Base-by-base conservation (phyloP, 805 yeast species). In the Candida yuanshanica region DNA sequence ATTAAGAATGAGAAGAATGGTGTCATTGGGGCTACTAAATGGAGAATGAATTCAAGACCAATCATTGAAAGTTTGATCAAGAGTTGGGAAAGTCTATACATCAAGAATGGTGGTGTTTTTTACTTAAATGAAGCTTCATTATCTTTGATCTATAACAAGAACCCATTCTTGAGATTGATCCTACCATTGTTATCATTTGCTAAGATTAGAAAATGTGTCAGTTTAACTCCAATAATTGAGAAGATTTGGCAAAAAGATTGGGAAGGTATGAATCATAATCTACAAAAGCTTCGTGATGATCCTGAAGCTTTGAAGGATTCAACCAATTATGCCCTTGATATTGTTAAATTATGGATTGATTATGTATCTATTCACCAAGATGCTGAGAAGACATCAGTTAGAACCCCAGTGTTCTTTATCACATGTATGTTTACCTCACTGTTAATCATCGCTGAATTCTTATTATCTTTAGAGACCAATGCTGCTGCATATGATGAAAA, bases 321-420 rank as follows among this genome's bases (percentile, higher is more conserved):
- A 9, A 69, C 81, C 2, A 69, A 68, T 33, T 72, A 76, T 49
- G 74, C 81, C 1, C 54, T 80, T 34, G 79, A 73, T 45, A 74
- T 83, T 22, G 65, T 84, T 41, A 74, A 79, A 44, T 63, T 83
- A 32, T 84, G 93, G 95, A 76, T 77, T 36, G 83, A 79, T 47
- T 77, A 81, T 37, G 79, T 81, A n/a, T 73, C 82, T 3, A 75
- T 79, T 37, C 74, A 73, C 22, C 74, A 75, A 39, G 83, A 81
- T 56, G 79, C 83, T 1, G 81, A 77, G 47, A 75, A 77, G 55
- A 77, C 84, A 0, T 77, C 86, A 1, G 70, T 82, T 24, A 66
- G 88, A 48, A 82, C 91, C 0, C 93, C 93, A 2, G 83, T 83
- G 21, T 83, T 81, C 58, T 81, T 84, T 52, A 72, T 83, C 23